These are phyloP conservation scores for Vitis labrusca DNA, from an alignment of 164 flowering plant genomes.

Conservation along the genomic window DNA sequence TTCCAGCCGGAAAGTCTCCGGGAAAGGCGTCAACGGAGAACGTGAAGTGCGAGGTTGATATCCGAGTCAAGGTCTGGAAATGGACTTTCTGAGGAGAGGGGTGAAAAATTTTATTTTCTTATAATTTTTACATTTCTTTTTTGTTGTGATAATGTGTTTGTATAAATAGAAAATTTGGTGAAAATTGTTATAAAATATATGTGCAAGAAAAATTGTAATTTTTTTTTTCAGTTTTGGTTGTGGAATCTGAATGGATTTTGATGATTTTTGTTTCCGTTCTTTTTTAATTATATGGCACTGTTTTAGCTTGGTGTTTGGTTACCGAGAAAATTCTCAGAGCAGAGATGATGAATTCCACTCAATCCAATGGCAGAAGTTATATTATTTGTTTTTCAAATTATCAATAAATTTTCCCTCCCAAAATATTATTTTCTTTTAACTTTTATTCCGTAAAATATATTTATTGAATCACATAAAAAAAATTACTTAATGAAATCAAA, in stretches of 20 bases:
- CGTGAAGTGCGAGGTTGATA: slow-evolving; percentile 58
- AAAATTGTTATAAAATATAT: not conserved
- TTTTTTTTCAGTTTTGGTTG: not conserved
- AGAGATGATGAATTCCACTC: too few relatives aligned
- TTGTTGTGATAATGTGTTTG: not conserved
- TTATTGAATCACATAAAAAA: too few relatives aligned
- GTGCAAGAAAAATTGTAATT: not conserved
- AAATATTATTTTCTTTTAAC: too few relatives aligned
- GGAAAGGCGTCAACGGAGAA: slow-evolving; percentile 35
- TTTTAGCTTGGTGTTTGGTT: slow-evolving; percentile 3
- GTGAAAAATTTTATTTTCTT: not conserved
- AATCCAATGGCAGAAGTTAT: too few relatives aligned
- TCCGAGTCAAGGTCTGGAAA: slow-evolving; percentile 69
- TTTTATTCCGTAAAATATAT: too few relatives aligned
- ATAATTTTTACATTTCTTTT: not conserved
- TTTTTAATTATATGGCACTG: not conserved
- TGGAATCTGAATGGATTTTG: not conserved
- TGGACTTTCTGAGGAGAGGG: slow-evolving; percentile 40
- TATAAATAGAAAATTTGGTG: not conserved
- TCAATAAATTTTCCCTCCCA: too few relatives aligned
- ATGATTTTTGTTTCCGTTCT: not conserved
- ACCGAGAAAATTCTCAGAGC: too few relatives aligned
- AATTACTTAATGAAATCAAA: too few relatives aligned
- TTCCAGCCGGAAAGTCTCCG: slow-evolving; percentile 42
- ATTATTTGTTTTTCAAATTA: too few relatives aligned